phyloP scores from a whole-genome alignment of 1,284 basidiomycete species.

The Puccinia coronata region DNA sequence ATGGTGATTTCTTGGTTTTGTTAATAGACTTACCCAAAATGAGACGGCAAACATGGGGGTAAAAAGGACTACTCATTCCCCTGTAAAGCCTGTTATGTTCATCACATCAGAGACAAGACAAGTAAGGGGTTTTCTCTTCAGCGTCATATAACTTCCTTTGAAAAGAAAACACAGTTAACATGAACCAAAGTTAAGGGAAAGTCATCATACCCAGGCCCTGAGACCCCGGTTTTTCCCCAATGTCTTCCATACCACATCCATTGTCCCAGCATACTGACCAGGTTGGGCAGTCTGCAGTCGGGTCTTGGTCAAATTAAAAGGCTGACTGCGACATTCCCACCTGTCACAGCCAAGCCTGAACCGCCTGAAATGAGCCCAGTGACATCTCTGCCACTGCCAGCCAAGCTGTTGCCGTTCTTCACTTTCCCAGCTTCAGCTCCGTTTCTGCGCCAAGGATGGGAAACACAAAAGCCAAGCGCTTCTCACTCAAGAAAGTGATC shows the following conservation, averaged over 20 bases:
- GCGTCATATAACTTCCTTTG: not conserved
- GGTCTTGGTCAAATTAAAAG: slow-evolving; percentile 81
- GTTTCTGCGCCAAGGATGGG: not conserved
- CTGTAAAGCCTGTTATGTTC: slow-evolving; percentile 74
- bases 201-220: slow-evolving; percentile 73
- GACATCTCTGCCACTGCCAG: too few relatives aligned
- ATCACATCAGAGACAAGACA: not conserved
- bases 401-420: too few relatives aligned
- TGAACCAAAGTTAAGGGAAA: not conserved
- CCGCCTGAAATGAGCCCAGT: too few relatives aligned
- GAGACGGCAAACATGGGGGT: slow-evolving; percentile 98
- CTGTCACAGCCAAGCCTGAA: too few relatives aligned
- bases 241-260: slow-evolving; percentile 91
- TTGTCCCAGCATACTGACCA: slow-evolving; percentile 84
- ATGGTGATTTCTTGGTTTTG: not conserved
- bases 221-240: slow-evolving; percentile 82
- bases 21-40: slow-evolving; percentile 69
- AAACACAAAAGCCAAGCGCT: not conserved
- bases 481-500: slow-evolving; percentile 63
- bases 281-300: slow-evolving; percentile 88
- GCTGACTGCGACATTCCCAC: too few relatives aligned
- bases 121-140: not conserved
- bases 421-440: too few relatives aligned
- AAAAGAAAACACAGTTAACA: not conserved
- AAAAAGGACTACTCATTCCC: slow-evolving; percentile 94